Base-by-base conservation (phyloP, 75 land plant genomes). In the Selaginella moellendorffii region DNA sequence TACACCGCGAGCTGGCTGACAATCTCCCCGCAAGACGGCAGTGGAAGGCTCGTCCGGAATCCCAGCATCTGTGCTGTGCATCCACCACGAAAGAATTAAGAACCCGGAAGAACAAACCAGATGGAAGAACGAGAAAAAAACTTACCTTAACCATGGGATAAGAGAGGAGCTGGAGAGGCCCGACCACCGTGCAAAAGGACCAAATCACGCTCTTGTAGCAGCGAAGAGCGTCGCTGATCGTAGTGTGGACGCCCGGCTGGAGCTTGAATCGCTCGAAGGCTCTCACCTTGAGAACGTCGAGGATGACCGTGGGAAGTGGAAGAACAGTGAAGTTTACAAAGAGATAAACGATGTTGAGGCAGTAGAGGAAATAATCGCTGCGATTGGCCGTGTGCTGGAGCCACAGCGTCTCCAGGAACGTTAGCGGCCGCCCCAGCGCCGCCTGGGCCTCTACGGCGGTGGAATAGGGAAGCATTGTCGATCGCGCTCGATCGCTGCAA, bases 121-220 rank as follows among this genome's bases (percentile, higher is more conserved):
- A n/a, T n/a, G n/a, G n/a, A n/a, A n/a, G n/a, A n/a, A n/a, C n/a
- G n/a, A n/a, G n/a, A n/a, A n/a, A n/a, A n/a, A n/a, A n/a, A n/a
- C n/a, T n/a, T 75, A 85, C 95, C 93, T 81, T 70, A 29, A 91
- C 42, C 26, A 72, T 63, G 54, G 93, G 93, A 46, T 72, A 91
- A 22, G 97, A 91, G 25, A 74, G 63, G 46, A 91, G 79, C 68
- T 84, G 88, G 25, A 91, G 81, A 1, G 97, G 88, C 8, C 93
- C 88, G 0, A 88, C 84, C 28, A 82, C 79, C 63, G 75, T 54
- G 74, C 84, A 54, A 54, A 91, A 91, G 61, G 66, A 36, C 24
- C 54, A 24, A 78, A 91, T 73, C 21, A 87, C 93, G 30, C 42
- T 69, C 74, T 82, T 84, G 70, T 91, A 91, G 68, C 97, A 91